phyloP scores from a whole-genome alignment of 2,329 filamentous ascomycete species.

The Ceratocystis alfenasii region DNA sequence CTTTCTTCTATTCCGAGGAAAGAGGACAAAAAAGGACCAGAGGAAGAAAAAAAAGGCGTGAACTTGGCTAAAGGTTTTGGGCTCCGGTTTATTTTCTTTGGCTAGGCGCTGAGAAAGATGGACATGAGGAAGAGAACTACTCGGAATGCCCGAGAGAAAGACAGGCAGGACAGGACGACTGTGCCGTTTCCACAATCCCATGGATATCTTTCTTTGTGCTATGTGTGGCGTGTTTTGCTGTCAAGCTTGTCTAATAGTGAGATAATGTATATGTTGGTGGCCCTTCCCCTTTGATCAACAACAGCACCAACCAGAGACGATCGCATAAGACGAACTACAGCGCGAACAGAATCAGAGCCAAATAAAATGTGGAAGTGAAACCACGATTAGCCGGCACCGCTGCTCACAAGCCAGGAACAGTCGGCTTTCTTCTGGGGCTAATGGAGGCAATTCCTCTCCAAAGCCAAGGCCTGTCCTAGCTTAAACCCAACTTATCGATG shows the following conservation, averaged over 20 bases:
- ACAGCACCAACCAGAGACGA: background rate
- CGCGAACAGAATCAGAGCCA: background rate
- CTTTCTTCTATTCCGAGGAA: background rate
- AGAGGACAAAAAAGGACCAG: background rate
- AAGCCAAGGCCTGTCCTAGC: background rate
- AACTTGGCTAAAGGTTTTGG: background rate
- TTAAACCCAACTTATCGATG: background rate
- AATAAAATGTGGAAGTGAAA: background rate
- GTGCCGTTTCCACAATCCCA: too few species aligned
- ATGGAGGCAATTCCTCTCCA: background rate
- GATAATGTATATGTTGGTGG: too few species aligned
- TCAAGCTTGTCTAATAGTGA: too few species aligned
- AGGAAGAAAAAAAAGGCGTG: background rate
- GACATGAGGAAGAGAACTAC: background rate
- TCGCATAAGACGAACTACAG: background rate
- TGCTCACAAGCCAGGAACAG: background rate
- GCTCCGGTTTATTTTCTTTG: conserved; percentile 3
- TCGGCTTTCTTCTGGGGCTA: background rate
- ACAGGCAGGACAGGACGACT: too few species aligned
- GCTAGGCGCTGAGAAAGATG: background rate
- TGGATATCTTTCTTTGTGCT: too few species aligned
- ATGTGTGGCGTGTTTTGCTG: too few species aligned
- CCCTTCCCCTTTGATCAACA: background rate
- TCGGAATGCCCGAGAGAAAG: background rate
- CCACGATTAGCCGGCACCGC: background rate